Evolutionary conservation across 768 basidiomycete genomes (phyloP), one percentile per base, ranked within the genome.

Genomic region (Phaffia tasmanica): DNA sequence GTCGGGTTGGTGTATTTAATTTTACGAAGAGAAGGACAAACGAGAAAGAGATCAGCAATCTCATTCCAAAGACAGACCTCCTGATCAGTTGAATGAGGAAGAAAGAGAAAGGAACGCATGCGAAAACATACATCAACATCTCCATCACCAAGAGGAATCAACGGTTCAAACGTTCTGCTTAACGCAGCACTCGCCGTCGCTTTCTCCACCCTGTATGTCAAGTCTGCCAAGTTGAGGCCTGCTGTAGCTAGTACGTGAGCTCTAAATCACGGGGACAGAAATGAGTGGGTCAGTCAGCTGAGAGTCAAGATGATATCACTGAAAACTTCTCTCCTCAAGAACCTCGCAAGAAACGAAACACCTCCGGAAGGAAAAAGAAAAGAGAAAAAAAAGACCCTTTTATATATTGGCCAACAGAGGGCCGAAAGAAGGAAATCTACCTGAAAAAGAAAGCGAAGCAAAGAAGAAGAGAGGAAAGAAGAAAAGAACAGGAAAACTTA

Each of bases 61-160:
- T 18, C n/a, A 2, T 21, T 35, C 9, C 19, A 53, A 15, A 23
- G 29, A n/a, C 15, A 63, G 18, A 35, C 7, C 6, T 56, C 49
- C n/a, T 25, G 63, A 29, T 3, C 30, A 19, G 35, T 6, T 42
- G 3, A 18, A 23, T 19, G 1, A 49, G 48, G 23, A 18, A 60
- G 25, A 27, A 15, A 48, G n/a, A n/a, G 57, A 56, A n/a, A 27
- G 58, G 21, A 25, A 9, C 6, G 56, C 3, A 27, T 16, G 23
- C 47, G 23, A 25, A n/a, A 23, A 67, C 70, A 21, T 62, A 72
- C 73, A 46, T 87, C 84, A 61, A 94, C 87, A 74, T 95, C 92
- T 0, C 88, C 92, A 78, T 95, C 92, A 72, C 88, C 86, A n/a
- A 94, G 81, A 5, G 89, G 87, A 73, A 90, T 88, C n/a, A 92